Conservation (phyloP, 2,329 filamentous ascomycete species). For the Xylariaceae sp. region DNA sequence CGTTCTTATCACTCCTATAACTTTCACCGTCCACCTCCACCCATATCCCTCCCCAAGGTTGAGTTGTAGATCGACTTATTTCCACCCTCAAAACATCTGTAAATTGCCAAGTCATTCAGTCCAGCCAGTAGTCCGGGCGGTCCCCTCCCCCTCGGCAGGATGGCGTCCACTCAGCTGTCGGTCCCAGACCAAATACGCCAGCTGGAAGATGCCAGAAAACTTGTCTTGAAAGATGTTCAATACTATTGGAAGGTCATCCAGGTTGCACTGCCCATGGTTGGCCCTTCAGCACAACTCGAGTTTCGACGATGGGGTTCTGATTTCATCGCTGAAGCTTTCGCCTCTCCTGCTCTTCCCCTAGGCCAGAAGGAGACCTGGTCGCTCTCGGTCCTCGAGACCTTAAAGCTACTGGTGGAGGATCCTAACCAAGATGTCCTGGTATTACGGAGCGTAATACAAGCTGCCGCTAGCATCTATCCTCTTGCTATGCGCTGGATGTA, state of each 20-base stretch:
- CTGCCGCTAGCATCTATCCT: slow-evolving; percentile 88
- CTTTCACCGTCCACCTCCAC: no score
- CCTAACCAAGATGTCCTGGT: slow-evolving; percentile 75
- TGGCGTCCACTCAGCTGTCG: slow-evolving; percentile 46
- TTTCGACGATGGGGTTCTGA: slow-evolving; percentile 93
- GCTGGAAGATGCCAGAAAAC: slow-evolving; percentile 83
- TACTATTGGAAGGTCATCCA: slow-evolving; percentile 91
- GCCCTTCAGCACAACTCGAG: slow-evolving; percentile 68
- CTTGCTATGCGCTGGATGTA: slow-evolving; percentile 92
- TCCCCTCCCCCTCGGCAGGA: slow-evolving; percentile 30
- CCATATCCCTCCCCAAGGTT: no score
- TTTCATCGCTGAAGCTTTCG: slow-evolving; percentile 93
- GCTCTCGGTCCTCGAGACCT: slow-evolving; percentile 70
- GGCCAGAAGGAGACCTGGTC: slow-evolving; percentile 78
- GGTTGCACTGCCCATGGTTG: slow-evolving; percentile 88
- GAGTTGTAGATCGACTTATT: no score
- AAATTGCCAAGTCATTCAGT: no score
- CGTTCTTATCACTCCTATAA: no score
- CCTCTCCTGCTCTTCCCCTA: slow-evolving; percentile 75
- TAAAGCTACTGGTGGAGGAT: slow-evolving; percentile 67
- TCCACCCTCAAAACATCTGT: no score
- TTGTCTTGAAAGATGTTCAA: slow-evolving; percentile 79
- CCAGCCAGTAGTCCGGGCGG: neutral
- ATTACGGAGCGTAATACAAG: slow-evolving; percentile 80
- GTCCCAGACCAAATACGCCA: slow-evolving; percentile 77